Percentiles rank a stretch among this genome's conserved stretches.
Conservation (phyloP, 306 rosid species). For the Biancaea sappan region DNA sequence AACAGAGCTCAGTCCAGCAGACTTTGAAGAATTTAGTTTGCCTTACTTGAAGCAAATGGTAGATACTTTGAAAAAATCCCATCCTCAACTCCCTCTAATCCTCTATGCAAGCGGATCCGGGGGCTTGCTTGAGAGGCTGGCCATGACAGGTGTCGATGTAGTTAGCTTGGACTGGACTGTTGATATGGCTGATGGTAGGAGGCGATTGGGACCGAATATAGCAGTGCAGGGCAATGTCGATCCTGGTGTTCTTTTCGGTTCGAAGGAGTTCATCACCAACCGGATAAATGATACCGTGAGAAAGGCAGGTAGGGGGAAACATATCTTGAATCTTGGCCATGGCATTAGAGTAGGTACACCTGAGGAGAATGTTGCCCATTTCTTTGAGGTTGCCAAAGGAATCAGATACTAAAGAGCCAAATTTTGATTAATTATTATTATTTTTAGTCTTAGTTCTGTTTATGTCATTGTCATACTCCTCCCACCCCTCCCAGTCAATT, state of each 20-base stretch:
- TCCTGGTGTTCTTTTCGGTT: slow-evolving; percentile 96
- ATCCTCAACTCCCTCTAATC: slow-evolving; percentile 86
- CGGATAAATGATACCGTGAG: slow-evolving; percentile 82
- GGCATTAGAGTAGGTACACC: slow-evolving; percentile 55
- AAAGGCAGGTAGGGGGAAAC: slow-evolving; percentile 84
- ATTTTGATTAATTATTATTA: not conserved
- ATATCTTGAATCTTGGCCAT: slow-evolving; percentile 72
- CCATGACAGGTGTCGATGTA: slow-evolving; percentile 84
- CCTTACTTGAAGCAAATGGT: slow-evolving; percentile 95
- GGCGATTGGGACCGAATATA: slow-evolving; percentile 70
- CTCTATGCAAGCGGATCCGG: slow-evolving; percentile 98
- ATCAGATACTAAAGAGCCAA: slow-evolving; percentile 59
- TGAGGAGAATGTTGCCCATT: slow-evolving; percentile 78
- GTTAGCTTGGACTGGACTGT: slow-evolving; percentile 99
- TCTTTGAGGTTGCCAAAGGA: slow-evolving; percentile 93
- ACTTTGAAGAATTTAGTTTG: slow-evolving; percentile 93
- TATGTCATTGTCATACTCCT: not conserved
- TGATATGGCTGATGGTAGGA: slow-evolving; percentile 96
- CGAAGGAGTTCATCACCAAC: slow-evolving; percentile 80
- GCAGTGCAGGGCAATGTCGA: slow-evolving; percentile 98
- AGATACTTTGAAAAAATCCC: slow-evolving; percentile 72
- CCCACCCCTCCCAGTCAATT: not conserved
- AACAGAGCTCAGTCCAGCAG: slow-evolving; percentile 89
- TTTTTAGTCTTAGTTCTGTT: slow-evolving; percentile 9
- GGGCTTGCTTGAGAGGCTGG: slow-evolving; percentile 90